phyloP scores from a whole-genome alignment of 441 rosid species.

The Eutrema salsugineum region DNA sequence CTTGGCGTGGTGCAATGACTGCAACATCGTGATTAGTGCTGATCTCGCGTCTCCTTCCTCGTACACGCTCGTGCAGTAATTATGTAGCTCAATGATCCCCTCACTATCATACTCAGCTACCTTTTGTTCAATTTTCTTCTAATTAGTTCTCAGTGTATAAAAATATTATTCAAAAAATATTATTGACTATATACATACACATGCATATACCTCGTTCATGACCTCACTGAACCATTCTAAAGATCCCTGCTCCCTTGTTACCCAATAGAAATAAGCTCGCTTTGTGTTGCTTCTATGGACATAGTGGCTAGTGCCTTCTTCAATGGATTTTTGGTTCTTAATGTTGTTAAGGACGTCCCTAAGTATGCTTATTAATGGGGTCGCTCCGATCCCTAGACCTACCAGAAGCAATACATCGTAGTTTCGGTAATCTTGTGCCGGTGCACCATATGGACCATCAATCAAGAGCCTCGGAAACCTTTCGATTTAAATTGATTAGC shows the following conservation, averaged over 20 bases:
- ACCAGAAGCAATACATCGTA: conserved; percentile 65
- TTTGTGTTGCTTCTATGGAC: conserved; percentile 31
- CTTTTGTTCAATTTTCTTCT: not conserved
- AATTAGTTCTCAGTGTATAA: not conserved
- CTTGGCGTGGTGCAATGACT: conserved; percentile 70
- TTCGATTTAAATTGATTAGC: conserved; percentile 1
- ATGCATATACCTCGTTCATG: conserved; percentile 58
- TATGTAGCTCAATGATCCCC: conserved; percentile 63
- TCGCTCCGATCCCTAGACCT: conserved; percentile 76
- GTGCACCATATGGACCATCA: conserved; percentile 78
- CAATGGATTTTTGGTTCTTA: conserved; percentile 39
- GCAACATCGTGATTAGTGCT: conserved; percentile 70
- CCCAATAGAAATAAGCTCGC: conserved; percentile 78
- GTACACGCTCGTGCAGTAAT: conserved; percentile 72
- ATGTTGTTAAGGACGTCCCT: conserved; percentile 71
- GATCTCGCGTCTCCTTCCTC: conserved; percentile 90
- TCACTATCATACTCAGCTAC: conserved; percentile 52
- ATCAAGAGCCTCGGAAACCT: conserved; percentile 59
- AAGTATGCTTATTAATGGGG: conserved; percentile 69
- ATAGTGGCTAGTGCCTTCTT: conserved; percentile 26
- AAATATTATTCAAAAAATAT: not conserved
- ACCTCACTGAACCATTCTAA: conserved; percentile 67
- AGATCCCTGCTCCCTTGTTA: conserved; percentile 71
- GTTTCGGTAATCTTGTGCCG: conserved; percentile 69
- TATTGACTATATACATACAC: not conserved